Evolutionary conservation across 495 filamentous ascomycete genomes (phyloP).

Genomic region (Platismatia glauca): DNA sequence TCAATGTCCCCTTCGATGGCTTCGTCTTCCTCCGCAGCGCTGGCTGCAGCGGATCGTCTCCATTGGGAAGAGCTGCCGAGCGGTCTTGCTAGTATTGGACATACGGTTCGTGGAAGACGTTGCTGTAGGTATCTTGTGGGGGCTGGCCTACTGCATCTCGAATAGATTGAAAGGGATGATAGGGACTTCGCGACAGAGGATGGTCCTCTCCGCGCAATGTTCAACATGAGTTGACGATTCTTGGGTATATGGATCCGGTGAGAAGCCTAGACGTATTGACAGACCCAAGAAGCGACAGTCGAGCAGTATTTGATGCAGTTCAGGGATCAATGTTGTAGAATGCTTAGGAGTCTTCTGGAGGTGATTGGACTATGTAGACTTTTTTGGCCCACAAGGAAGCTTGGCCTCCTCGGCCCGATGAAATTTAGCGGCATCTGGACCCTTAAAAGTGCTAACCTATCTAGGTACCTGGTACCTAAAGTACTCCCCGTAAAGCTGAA

Average conservation of each 20-base stretch:
- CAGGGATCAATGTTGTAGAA: background rate
- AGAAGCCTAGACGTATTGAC: background rate
- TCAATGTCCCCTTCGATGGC: constrained; percentile 22
- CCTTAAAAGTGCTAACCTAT: too few relatives aligned
- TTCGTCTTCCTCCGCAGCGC: constrained; percentile 22
- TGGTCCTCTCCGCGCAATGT: constrained; percentile 20
- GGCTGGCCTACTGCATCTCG: constrained; percentile 12
- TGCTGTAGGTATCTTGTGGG: background rate
- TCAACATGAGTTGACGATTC: constrained; percentile 15
- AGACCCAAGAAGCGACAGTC: background rate
- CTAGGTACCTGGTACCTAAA: too few relatives aligned
- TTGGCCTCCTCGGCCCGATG: constrained; percentile 5
- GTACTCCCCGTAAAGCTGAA: background rate
- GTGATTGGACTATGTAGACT: background rate
- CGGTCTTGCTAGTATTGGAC: background rate
- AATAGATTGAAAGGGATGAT: background rate
- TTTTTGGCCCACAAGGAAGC: background rate
- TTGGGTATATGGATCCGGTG: background rate
- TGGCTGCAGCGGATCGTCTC: constrained; percentile 24
- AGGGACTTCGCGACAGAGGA: constrained; percentile 17
- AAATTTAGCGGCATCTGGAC: background rate
- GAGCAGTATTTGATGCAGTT: background rate
- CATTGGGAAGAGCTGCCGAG: constrained; percentile 12
- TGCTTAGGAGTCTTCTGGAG: background rate
- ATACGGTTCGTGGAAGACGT: background rate